Base-by-base conservation (phyloP, 352 stramenopile genomes). In the Aphanomyces cochlioides region DNA sequence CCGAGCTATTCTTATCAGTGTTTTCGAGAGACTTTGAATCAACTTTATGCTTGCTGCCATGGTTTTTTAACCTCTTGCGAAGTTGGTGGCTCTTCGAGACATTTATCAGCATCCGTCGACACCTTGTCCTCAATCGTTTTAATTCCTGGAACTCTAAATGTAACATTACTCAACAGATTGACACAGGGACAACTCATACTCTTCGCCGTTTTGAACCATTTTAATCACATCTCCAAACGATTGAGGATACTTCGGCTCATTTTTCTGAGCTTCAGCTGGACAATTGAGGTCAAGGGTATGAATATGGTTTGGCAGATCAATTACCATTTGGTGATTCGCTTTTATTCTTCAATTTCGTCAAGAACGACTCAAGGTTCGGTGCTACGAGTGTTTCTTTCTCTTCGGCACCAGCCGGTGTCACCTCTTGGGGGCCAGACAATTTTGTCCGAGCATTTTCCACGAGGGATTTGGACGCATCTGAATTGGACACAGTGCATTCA, bases 1-100 rank as follows among this genome's bases (percentile, higher is more conserved):
- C 63, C 77, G 83, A 37, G 76, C 76, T 40, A 43, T 89, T 40
- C 69, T 87, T 10, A 53, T 85, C 28, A 81, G 72, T 17, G 74
- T 89, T 54, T 90, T 88, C 64, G 81, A 86, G 56, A 81, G 80
- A 64, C 54, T 75, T 5, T 72, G 40, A 70, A 12, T 13, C 48
- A 58, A 59, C 48, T 59, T 60, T 45, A 13, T 28, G 28, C 28
- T 28, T 28, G 28, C 28, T 28, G 19, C 48, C 54, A 60, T 28
- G 64, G 48, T 45, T 70, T 63, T 8, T 8, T 39, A 1, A 53
- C 45, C 17, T 28, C 36, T 7, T 12, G 12, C 13, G 61, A 48
- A 19, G 47, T 19, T 38, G 47, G 47, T 19, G 48, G 10, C 15
- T 67, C 47, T 28, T 56, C 10, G n/a, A 43, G 48, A 7, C 10